phyloP scores from a whole-genome alignment of 345 rosid genomes.

The Eucalyptus paniculata region DNA sequence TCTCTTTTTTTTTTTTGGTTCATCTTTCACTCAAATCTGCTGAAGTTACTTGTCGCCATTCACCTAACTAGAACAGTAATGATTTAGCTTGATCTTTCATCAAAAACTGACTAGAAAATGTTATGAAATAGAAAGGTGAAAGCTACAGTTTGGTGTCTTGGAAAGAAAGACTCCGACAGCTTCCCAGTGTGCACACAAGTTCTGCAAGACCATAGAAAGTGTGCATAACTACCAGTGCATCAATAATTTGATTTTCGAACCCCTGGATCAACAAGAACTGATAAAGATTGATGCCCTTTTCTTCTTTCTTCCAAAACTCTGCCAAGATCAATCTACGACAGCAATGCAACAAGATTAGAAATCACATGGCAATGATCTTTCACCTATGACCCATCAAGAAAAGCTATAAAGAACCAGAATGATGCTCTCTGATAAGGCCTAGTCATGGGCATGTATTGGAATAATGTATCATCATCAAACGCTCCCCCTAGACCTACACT shows the following conservation, averaged over 20 bases:
- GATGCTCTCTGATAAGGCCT: background rate
- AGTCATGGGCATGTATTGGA: background rate
- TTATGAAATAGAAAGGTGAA: background rate
- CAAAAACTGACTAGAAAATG: background rate
- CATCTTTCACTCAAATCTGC: background rate
- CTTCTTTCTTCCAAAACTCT: background rate
- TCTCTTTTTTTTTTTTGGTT: background rate
- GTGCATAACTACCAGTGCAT: background rate
- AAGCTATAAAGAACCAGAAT: background rate
- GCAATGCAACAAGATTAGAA: background rate
- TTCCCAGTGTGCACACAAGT: background rate
- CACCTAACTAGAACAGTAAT: background rate
- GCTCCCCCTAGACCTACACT: background rate
- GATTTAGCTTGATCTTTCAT: background rate
- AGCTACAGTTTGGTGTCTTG: background rate
- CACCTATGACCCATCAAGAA: background rate
- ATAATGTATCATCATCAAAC: background rate
- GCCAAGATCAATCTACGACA: background rate
- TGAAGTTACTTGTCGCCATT: background rate
- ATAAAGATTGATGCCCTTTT: background rate
- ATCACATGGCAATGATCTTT: background rate
- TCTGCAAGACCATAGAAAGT: background rate
- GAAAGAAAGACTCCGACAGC: background rate
- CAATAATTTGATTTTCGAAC: background rate
- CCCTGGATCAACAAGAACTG: background rate